These are phyloP conservation scores for Bathelium albidoporum DNA, from an alignment of 495 filamentous ascomycete species.

Conservation along the genomic window DNA sequence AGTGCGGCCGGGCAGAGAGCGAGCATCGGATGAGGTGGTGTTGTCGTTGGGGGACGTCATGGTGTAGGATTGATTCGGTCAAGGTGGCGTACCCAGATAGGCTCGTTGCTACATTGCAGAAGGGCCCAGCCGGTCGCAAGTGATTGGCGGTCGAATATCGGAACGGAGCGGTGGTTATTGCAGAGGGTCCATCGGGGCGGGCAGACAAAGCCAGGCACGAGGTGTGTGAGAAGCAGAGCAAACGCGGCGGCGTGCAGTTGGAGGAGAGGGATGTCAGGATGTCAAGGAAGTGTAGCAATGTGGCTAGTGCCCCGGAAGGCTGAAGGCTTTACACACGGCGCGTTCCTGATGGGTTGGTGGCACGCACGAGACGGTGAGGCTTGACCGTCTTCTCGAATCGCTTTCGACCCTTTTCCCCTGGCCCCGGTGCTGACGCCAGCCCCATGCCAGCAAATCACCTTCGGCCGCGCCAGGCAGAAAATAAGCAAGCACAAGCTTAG, in stretches of 20 bases:
- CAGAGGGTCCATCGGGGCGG: not conserved
- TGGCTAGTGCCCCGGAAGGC: not conserved
- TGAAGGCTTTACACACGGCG: not conserved
- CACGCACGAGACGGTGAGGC: not conserved
- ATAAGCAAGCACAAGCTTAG: too few species aligned
- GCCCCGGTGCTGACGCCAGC: not conserved
- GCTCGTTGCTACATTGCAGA: not conserved
- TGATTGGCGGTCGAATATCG: not conserved
- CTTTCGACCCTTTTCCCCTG: not conserved
- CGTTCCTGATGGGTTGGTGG: not conserved
- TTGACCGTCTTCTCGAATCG: not conserved
- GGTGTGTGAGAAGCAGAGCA: not conserved
- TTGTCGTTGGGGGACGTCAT: not conserved
- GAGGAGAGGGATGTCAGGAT: not conserved
- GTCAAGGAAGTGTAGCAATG: not conserved
- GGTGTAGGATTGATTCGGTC: not conserved
- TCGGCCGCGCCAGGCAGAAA: too few species aligned
- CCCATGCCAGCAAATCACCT: not conserved
- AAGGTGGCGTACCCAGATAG: slow-evolving; percentile 2
- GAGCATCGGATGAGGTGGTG: not conserved
- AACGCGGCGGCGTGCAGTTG: slow-evolving; percentile 1
- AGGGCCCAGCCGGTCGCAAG: not conserved
- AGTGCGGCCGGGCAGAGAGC: not conserved
- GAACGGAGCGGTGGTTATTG: not conserved
- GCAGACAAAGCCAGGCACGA: not conserved